A percentile compares a stretch with the other conserved stretches of the same genome.
phyloP scores from a whole-genome alignment of 495 filamentous ascomycete genomes.

The Aspergillus ellipticus region DNA sequence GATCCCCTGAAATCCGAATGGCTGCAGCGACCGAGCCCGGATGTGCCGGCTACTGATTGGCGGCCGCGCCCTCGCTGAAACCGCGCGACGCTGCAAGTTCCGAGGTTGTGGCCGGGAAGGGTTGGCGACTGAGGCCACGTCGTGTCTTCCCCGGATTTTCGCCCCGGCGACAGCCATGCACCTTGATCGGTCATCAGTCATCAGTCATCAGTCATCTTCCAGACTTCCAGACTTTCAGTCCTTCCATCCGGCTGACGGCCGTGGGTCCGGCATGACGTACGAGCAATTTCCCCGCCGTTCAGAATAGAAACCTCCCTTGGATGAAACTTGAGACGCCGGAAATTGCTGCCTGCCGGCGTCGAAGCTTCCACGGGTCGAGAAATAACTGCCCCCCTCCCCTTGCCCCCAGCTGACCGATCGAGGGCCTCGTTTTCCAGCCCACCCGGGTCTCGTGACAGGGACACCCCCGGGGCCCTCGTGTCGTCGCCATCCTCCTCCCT shows the following conservation, averaged over 20 bases:
- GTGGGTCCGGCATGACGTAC: neutral
- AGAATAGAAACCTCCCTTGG: neutral
- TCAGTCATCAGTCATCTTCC: too few relatives aligned
- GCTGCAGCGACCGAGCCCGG: constrained; percentile 14
- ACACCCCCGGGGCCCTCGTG: too few relatives aligned
- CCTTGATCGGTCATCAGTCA: neutral
- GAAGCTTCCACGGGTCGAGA: too few relatives aligned
- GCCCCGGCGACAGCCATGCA: neutral
- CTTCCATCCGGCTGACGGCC: neutral
- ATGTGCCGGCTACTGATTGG: neutral
- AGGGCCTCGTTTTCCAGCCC: too few relatives aligned
- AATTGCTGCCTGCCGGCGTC: too few relatives aligned
- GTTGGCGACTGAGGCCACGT: neutral
- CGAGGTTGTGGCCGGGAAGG: neutral
- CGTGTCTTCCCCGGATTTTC: constrained; percentile 15
- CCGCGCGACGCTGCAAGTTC: neutral
- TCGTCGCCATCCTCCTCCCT: too few relatives aligned
- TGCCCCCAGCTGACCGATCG: too few relatives aligned
- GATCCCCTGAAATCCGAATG: too few relatives aligned
- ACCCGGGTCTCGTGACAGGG: too few relatives aligned
- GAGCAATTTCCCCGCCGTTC: neutral
- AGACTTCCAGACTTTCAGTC: neutral
- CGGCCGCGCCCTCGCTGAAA: neutral
- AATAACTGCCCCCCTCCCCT: too few relatives aligned
- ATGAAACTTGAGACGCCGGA: neutral